A percentile compares a stretch with the other conserved stretches of the same genome.
Evolutionary conservation across 78 protist species (phyloP).

Genomic region (Emiliania huxleyi): DNA sequence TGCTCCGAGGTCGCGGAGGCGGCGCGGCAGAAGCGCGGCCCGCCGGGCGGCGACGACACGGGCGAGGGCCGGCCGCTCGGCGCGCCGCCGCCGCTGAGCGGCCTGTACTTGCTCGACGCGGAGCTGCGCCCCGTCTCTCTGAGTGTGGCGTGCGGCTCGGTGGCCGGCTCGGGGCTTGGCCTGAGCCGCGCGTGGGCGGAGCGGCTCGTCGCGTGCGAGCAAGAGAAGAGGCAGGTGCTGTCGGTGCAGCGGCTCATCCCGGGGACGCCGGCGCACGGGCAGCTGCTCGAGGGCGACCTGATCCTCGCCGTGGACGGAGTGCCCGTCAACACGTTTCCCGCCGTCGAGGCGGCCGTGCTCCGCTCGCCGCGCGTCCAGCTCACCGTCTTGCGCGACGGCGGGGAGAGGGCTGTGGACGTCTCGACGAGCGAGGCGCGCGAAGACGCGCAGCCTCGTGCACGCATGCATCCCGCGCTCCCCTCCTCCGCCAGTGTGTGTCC

Average conservation of each 20-base stretch:
- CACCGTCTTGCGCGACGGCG: not conserved
- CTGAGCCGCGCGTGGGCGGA: not conserved
- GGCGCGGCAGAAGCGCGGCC: too few species aligned
- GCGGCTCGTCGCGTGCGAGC: not conserved
- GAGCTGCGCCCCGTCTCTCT: not conserved
- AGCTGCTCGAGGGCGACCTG: conserved; percentile 26
- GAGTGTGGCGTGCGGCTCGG: not conserved
- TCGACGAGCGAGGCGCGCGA: not conserved
- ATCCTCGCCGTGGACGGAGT: not conserved
- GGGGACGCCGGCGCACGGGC: not conserved
- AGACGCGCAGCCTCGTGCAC: not conserved
- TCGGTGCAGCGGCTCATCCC: conserved; percentile 12
- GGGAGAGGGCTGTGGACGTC: not conserved
- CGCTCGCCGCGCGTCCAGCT: not conserved
- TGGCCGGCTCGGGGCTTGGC: not conserved
- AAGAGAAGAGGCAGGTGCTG: not conserved
- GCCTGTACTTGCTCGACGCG: conserved; percentile 28
- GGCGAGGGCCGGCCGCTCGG: too few species aligned
- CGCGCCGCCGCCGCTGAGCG: not conserved
- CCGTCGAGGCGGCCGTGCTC: not conserved
- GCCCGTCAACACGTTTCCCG: not conserved
- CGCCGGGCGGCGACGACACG: too few species aligned
- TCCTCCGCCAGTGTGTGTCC: too few species aligned
- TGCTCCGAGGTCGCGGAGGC: too few species aligned
- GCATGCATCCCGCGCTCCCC: not conserved